These are phyloP conservation scores for Cynanchum wilfordii DNA, from an alignment of 257 asterid species.

Conservation along the genomic window DNA sequence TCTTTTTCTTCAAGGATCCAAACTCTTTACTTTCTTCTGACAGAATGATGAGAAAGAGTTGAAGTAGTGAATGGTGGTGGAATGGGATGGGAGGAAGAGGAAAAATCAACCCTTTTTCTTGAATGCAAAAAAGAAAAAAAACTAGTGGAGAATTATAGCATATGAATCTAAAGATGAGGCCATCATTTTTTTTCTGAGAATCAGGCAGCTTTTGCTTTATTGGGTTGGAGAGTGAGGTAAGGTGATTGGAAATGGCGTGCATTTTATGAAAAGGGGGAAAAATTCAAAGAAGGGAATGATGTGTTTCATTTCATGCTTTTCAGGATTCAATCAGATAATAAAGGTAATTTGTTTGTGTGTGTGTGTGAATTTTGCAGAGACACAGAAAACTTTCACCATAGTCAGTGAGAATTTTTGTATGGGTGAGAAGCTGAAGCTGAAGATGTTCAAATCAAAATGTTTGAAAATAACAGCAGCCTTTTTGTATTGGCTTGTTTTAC, in stretches of 20 bases:
- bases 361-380: neutral
- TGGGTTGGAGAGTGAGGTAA: neutral
- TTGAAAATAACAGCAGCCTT: neutral
- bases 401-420: neutral
- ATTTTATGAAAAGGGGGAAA: neutral
- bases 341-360: neutral
- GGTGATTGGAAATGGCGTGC: constrained; percentile 5
- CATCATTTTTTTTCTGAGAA: neutral
- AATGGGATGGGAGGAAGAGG: neutral
- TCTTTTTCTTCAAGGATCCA: constrained; percentile 9
- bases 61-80: neutral
- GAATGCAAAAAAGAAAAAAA: neutral
- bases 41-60: constrained; percentile 20
- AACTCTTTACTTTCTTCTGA: constrained; percentile 17
- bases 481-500: neutral
- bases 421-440: neutral
- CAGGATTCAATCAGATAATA: constrained; percentile 2
- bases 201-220: constrained; percentile 14
- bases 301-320: constrained; percentile 4
- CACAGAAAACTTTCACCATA: neutral
- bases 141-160: constrained; percentile 5
- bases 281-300: constrained; percentile 7
- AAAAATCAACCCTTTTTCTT: constrained; percentile 12
- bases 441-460: neutral
- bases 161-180: neutral